Evolutionary conservation across 1,284 basidiomycete species (phyloP).

Genomic region (Puccinia brachypodii): DNA sequence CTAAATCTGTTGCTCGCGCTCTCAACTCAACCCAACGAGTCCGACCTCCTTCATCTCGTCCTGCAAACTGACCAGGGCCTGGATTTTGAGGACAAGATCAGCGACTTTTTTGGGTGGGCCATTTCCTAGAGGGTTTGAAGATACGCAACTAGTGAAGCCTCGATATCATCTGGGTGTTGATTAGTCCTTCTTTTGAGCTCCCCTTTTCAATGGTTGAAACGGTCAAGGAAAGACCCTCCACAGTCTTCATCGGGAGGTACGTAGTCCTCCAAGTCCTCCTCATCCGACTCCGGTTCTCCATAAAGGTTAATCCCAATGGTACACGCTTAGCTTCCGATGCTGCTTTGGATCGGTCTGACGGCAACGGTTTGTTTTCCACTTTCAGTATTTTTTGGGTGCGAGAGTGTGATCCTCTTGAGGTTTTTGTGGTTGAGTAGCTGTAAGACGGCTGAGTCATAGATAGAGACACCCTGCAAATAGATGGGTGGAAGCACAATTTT

Average conservation of each 20-base stretch:
- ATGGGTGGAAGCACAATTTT: too few relatives aligned
- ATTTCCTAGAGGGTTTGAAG: background rate
- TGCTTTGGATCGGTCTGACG: background rate
- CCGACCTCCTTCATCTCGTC: slow-evolving; percentile 48
- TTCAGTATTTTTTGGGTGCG: background rate
- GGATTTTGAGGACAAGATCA: background rate
- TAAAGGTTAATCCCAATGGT: slow-evolving; percentile 17
- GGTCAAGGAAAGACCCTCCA: slow-evolving; percentile 26
- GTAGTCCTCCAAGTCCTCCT: slow-evolving; percentile 29
- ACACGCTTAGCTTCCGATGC: background rate
- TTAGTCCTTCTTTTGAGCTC: slow-evolving; percentile 21
- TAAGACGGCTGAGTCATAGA: slow-evolving; percentile 35
- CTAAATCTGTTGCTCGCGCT: background rate
- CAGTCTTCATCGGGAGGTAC: slow-evolving; percentile 33
- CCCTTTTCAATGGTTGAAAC: slow-evolving; percentile 16
- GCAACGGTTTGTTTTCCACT: too few relatives aligned
- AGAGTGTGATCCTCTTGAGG: slow-evolving; percentile 32
- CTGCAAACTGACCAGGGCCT: slow-evolving; percentile 40
- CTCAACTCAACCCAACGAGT: slow-evolving; percentile 40
- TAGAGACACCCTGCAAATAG: background rate
- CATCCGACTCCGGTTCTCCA: background rate
- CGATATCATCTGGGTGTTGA: slow-evolving; percentile 10
- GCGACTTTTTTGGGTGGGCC: background rate
- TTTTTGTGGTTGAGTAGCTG: slow-evolving; percentile 40
- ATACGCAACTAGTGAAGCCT: slow-evolving; percentile 45